These are phyloP conservation scores for Cyberlindnera bimundalis DNA, from an alignment of 805 yeast species.

Conservation along the genomic window DNA sequence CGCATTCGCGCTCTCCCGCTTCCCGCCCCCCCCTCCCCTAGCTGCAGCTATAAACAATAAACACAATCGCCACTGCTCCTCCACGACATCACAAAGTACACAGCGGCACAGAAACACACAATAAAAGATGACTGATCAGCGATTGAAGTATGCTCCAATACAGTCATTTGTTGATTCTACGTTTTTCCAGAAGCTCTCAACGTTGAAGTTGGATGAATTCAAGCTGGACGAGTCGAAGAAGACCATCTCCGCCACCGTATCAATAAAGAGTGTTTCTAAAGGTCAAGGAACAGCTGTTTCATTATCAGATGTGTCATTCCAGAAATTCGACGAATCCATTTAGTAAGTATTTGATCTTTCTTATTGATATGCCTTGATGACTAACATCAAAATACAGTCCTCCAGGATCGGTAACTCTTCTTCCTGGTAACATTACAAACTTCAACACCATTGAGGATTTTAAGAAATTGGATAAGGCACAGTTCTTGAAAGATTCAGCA, in stretches of 20 bases:
- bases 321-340: slow-evolving; percentile 7
- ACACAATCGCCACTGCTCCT: too few relatives aligned
- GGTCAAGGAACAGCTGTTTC: slow-evolving; percentile 32
- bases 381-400: slow-evolving; percentile 15
- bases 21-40: too few relatives aligned
- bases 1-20: too few relatives aligned
- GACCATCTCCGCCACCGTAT: slow-evolving; percentile 28
- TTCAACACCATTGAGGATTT: slow-evolving; percentile 87
- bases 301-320: slow-evolving; percentile 31
- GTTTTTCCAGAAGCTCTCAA: slow-evolving; percentile 74
- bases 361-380: slow-evolving; percentile 1
- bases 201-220: slow-evolving; percentile 67
- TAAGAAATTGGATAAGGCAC: slow-evolving; percentile 60
- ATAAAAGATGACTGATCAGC: background rate
- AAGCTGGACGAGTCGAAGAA: slow-evolving; percentile 44
- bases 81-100: too few relatives aligned
- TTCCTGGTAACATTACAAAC: slow-evolving; percentile 48
- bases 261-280: slow-evolving; percentile 28
- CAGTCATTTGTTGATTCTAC: slow-evolving; percentile 82
- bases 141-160: slow-evolving; percentile 38
- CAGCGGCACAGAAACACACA: too few relatives aligned
- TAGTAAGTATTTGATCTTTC: slow-evolving; percentile 8
- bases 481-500: slow-evolving; percentile 46
- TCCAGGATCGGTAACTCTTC: slow-evolving; percentile 18
- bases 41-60: too few relatives aligned